Percentiles rank a stretch among this genome's conserved stretches.
These are phyloP conservation scores for Xerophyta viscosa DNA, from an alignment of 106 monocot genomes.

Conservation along the genomic window DNA sequence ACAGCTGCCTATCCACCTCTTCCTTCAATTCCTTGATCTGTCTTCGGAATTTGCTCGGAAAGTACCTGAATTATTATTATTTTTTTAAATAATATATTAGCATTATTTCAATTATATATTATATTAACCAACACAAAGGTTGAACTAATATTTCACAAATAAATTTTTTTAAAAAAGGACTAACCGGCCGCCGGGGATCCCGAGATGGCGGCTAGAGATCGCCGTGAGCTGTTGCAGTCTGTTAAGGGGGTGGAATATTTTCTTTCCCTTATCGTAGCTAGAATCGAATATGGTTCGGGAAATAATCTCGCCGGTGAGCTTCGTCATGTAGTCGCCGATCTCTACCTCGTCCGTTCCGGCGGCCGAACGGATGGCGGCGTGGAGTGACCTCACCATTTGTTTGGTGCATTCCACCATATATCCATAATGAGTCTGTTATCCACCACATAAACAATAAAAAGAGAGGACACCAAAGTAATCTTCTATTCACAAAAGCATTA, in stretches of 20 bases:
- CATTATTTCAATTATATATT: too few relatives aligned
- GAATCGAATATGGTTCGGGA: slow-evolving; percentile 66
- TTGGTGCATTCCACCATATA: slow-evolving; percentile 94
- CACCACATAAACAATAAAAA: too few relatives aligned
- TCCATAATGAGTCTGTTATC: slow-evolving; percentile 41
- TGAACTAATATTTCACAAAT: too few relatives aligned
- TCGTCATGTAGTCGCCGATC: slow-evolving; percentile 66
- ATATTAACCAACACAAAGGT: too few relatives aligned
- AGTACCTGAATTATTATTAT: slow-evolving; percentile 35
- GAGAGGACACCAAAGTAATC: too few relatives aligned
- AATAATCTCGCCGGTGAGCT: slow-evolving; percentile 73
- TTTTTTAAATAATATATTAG: neutral
- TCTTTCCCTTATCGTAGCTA: slow-evolving; percentile 76
- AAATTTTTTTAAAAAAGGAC: neutral
- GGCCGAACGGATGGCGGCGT: slow-evolving; percentile 14
- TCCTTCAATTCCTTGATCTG: slow-evolving; percentile 60
- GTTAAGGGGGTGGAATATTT: slow-evolving; percentile 59
- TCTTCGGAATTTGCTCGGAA: slow-evolving; percentile 77
- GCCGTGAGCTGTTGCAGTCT: slow-evolving; percentile 65
- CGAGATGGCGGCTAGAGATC: slow-evolving; percentile 66
- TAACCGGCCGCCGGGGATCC: slow-evolving; percentile 87
- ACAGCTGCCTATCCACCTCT: slow-evolving; percentile 57
- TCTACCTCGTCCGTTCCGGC: slow-evolving; percentile 46
- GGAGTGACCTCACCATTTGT: slow-evolving; percentile 28
- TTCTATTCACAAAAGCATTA: too few relatives aligned